Evolutionary conservation across 1,284 basidiomycete genomes (phyloP).

Genomic region (Golubevia pallescens): DNA sequence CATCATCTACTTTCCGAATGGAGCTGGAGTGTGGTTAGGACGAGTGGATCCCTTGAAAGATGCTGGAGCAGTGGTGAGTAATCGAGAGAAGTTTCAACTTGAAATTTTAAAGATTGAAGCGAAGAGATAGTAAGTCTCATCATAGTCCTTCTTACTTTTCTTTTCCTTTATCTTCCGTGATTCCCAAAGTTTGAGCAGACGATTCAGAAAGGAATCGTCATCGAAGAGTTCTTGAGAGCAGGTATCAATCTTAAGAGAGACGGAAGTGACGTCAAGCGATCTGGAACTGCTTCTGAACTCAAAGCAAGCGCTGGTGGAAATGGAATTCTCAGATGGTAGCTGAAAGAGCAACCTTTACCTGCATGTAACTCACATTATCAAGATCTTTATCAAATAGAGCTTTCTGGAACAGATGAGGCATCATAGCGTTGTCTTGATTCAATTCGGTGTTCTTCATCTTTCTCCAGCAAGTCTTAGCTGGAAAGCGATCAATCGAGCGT

Average conservation of each 20-base stretch:
- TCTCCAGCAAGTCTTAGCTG: no score
- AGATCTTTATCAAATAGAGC: no score
- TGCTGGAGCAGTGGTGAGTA: slow-evolving; percentile 1
- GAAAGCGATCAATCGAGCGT: no score
- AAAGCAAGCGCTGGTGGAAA: not conserved
- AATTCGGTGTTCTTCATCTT: no score
- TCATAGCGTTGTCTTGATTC: no score
- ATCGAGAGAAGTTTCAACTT: not conserved
- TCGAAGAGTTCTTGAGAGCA: not conserved
- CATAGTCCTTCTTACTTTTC: not conserved
- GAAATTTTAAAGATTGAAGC: not conserved
- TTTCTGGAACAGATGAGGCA: no score
- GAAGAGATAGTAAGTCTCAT: no score
- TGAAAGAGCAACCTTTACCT: no score
- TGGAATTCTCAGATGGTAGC: slow-evolving; percentile 4
- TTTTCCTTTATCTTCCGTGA: not conserved
- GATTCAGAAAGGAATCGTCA: slow-evolving; percentile 1
- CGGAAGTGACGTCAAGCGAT: not conserved
- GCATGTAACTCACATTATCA: no score
- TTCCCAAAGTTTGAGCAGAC: slow-evolving; percentile 2
- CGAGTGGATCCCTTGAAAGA: slow-evolving; percentile 4
- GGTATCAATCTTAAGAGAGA: not conserved
- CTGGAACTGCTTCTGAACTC: not conserved
- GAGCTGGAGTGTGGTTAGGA: slow-evolving; percentile 19
- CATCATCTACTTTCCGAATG: slow-evolving; percentile 20